Base-by-base conservation (phyloP, 148 eudicot species). In the Amaranthus palmeri region DNA sequence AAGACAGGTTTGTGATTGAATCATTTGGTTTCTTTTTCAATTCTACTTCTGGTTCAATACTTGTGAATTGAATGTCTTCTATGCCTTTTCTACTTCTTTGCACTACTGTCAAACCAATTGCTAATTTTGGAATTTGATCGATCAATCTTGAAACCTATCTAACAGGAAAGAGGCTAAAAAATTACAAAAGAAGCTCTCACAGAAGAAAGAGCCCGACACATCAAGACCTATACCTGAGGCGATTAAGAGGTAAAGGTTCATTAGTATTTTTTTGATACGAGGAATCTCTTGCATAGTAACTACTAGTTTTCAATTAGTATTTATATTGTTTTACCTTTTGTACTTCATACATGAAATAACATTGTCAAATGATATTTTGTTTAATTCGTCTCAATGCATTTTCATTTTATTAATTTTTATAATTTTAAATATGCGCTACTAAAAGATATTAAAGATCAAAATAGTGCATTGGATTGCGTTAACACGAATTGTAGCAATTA, bases 91-190 rank as follows among this genome's bases (percentile, higher is more conserved):
- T 58, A 0, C 4, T 18, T 4, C 10, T 25, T 7, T 17, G 0
- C 61, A 10, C 4, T 17, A 58, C 41, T 25, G 57, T 49, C 70
- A 50, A 17, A 67, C 15, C 3, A 48, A 45, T 12, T 12, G 12
- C 4, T 10, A n/a, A 40, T 49, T 53, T 51, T 12, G 40, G 53
- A 12, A 7, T 51, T 17, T 11, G 7, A 72, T 17, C 52, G 25
- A 44, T 13, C 3, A 53, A 8, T 42, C 50, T 53, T 25, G 48
- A 62, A 55, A 45, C n/a, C 3, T 61, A 4, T 4, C 5, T 49
- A 10, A 66, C 79, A 92, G 97, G 76, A 92, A 85, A 81, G 96
- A 92, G 57, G 96, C 96, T 3, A 74, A 83, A 58, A 85, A 88
- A 63, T 80, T 92, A 25, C 79, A 8, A 52, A 69, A 70, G 42